phyloP scores from a whole-genome alignment of 805 yeast species.

The Candida parachauliodes region DNA sequence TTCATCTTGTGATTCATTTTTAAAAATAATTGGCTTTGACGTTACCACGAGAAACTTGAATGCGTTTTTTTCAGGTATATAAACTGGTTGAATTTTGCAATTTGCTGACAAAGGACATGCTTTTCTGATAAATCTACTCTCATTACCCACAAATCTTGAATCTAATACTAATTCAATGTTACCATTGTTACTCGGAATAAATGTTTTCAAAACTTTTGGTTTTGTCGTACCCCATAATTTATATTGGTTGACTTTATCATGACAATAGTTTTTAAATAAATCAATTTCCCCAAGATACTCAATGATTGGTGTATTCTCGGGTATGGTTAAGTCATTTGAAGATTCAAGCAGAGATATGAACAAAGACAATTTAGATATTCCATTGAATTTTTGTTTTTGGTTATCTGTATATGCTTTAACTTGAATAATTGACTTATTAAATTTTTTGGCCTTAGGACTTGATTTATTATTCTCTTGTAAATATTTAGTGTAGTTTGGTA shows the following conservation, averaged over 20 bases:
- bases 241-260: constrained; percentile 74
- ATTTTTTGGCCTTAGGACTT: constrained; percentile 17
- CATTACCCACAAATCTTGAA: constrained; percentile 75
- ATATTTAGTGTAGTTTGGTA: constrained; percentile 33
- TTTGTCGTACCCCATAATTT: constrained; percentile 64
- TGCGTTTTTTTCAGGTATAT: constrained; percentile 34
- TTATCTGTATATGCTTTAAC: constrained; percentile 61
- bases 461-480: constrained; percentile 32
- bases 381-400: constrained; percentile 57
- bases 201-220: constrained; percentile 33
- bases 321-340: constrained; percentile 23
- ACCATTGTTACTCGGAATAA: constrained; percentile 7
- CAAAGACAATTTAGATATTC: constrained; percentile 67
- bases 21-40: constrained; percentile 43
- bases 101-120: constrained; percentile 66
- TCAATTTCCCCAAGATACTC: constrained; percentile 76
- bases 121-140: constrained; percentile 68
- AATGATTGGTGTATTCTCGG: constrained; percentile 47
- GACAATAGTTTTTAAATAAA: constrained; percentile 57
- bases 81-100: constrained; percentile 55
- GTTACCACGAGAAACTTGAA: constrained; percentile 58
- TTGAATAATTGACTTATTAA: constrained; percentile 29
- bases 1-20: constrained; percentile 43
- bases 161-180: constrained; percentile 60
- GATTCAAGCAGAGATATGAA: constrained; percentile 30